phyloP scores from a whole-genome alignment of 805 yeast genomes.

The Candida berthetii region DNA sequence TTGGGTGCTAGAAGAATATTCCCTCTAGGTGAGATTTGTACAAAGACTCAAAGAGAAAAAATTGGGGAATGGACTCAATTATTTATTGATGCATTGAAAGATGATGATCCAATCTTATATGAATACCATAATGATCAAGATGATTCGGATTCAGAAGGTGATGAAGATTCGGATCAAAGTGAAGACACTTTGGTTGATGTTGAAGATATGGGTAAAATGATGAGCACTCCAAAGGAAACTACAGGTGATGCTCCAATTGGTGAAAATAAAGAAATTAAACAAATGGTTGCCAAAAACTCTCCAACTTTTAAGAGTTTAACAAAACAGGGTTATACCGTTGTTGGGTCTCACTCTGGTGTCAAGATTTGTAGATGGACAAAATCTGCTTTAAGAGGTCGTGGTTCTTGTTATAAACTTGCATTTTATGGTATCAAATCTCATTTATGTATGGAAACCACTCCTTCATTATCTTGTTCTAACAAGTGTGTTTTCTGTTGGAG shows the following conservation, averaged over 20 bases:
- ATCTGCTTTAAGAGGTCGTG: constrained; percentile 88
- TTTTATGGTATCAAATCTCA: constrained; percentile 88
- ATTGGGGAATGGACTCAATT: constrained; percentile 64
- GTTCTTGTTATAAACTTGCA: constrained; percentile 90
- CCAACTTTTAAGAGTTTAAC: constrained; percentile 86
- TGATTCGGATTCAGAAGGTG: constrained; percentile 31
- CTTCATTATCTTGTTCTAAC: constrained; percentile 88
- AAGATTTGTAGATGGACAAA: constrained; percentile 96
- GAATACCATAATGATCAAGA: constrained; percentile 54
- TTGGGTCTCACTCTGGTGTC: constrained; percentile 93
- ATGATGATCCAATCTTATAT: constrained; percentile 61
- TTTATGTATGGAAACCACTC: constrained; percentile 94
- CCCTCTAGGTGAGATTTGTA: constrained; percentile 81
- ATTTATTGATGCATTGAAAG: constrained; percentile 55
- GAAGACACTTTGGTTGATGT: constrained; percentile 61
- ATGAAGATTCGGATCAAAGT: constrained; percentile 18
- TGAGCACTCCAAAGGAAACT: constrained; percentile 8
- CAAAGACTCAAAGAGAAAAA: constrained; percentile 61
- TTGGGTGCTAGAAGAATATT: constrained; percentile 82
- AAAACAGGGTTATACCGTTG: constrained; percentile 89
- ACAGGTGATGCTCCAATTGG: constrained; percentile 7
- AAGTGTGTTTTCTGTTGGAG: constrained; percentile 98
- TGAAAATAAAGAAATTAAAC: constrained; percentile 51
- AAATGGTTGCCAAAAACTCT: constrained; percentile 86
- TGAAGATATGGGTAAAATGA: constrained; percentile 73